These are phyloP conservation scores for Nakazawaea wyomingensis DNA, from an alignment of 805 yeast species.

Conservation along the genomic window DNA sequence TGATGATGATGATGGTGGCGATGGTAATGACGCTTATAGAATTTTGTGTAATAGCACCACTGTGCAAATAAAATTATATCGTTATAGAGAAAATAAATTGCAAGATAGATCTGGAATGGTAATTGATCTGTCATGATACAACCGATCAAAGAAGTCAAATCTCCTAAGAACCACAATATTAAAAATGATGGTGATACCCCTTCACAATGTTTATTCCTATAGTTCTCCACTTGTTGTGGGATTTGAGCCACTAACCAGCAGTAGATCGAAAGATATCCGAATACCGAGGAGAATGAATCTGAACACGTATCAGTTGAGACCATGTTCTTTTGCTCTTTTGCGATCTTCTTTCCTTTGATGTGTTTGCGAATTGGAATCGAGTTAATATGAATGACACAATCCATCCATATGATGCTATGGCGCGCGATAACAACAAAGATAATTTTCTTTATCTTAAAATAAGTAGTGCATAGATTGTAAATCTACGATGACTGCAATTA, in stretches of 20 bases:
- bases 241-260: constrained; percentile 32
- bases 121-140: constrained; percentile 73
- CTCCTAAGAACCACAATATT: constrained; percentile 29
- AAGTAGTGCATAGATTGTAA: too few species aligned
- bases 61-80: constrained; percentile 68
- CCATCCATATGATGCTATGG: too few species aligned
- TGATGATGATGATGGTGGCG: constrained; percentile 4
- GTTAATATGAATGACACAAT: too few species aligned
- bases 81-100: constrained; percentile 66
- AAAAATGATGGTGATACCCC: constrained; percentile 28
- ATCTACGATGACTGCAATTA: too few species aligned
- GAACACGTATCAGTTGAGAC: background rate
- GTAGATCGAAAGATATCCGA: constrained; percentile 25
- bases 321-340: background rate
- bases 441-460: too few species aligned
- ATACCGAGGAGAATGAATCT: constrained; percentile 15
- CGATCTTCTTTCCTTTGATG: too few species aligned
- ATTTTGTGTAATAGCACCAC: constrained; percentile 36
- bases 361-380: too few species aligned
- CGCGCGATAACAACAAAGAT: too few species aligned
- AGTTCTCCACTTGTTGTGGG: constrained; percentile 31
- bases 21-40: constrained; percentile 1
- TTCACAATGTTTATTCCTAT: constrained; percentile 24
- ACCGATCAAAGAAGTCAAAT: constrained; percentile 44
- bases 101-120: constrained; percentile 72